Conservation (phyloP, 768 basidiomycete genomes). For the Lentinula boryana region DNA sequence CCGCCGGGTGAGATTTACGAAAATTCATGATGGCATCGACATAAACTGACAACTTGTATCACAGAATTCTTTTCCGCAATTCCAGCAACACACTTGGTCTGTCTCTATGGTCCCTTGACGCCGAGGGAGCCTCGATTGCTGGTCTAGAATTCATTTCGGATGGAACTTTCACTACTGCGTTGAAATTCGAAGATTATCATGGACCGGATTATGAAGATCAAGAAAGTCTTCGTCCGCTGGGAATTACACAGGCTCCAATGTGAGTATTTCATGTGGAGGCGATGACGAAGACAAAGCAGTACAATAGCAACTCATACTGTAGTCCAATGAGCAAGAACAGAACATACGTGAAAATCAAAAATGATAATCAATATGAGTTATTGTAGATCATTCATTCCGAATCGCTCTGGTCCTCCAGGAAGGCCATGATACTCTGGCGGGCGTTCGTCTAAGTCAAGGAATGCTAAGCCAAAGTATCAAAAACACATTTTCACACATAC, state of each 20-base stretch:
- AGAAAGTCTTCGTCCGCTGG: conserved; percentile 21
- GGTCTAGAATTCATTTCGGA: conserved; percentile 38
- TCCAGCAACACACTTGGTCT: conserved; percentile 40
- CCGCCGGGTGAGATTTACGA: conserved; percentile 30
- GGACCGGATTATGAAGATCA: conserved; percentile 37
- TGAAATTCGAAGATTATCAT: conserved; percentile 33
- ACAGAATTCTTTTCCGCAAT: conserved; percentile 34
- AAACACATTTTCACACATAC: conserved; percentile 21
- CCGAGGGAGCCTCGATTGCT: conserved; percentile 32
- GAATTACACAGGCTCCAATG: neutral
- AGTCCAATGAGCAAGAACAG: neutral
- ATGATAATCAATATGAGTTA: neutral
- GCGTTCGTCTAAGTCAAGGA: conserved; percentile 30
- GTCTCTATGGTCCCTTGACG: conserved; percentile 45
- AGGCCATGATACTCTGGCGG: conserved; percentile 61
- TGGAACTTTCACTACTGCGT: conserved; percentile 34
- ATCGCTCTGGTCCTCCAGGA: conserved; percentile 68
- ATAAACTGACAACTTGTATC: neutral
- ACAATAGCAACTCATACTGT: neutral
- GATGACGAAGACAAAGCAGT: neutral
- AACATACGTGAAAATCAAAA: neutral
- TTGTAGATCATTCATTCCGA: conserved; percentile 32
- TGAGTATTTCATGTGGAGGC: neutral
- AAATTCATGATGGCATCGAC: neutral
- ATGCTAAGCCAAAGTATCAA: neutral